phyloP scores from a whole-genome alignment of 371 early-diverging fungal genomes.

The Rhizopus microsporus region DNA sequence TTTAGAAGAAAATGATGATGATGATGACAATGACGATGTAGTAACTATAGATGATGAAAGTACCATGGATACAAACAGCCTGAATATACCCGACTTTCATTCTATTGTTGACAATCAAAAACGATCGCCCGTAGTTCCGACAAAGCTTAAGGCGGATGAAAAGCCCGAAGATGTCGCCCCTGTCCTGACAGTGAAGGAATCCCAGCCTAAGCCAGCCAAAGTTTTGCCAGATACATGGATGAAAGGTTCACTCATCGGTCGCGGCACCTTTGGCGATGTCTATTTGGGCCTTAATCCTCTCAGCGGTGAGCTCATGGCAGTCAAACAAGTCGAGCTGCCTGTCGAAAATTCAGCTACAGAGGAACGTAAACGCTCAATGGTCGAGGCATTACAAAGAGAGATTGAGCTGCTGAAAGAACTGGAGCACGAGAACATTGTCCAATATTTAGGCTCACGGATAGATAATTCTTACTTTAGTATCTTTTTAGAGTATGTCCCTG shows the following conservation, averaged over 20 bases:
- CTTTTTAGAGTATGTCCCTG: conserved; percentile 98
- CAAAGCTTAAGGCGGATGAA: conserved; percentile 1
- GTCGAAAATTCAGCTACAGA: conserved; percentile 67
- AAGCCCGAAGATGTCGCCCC: neutral
- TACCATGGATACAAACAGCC: no score
- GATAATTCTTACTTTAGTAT: conserved; percentile 87
- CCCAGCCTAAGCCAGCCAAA: neutral
- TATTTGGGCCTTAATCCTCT: conserved; percentile 87
- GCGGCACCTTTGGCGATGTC: conserved; percentile 97
- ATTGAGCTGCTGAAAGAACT: conserved; percentile 88
- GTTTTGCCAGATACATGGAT: conserved; percentile 62
- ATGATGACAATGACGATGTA: conserved; percentile 25
- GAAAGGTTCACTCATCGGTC: conserved; percentile 90
- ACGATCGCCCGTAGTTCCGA: neutral
- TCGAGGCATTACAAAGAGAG: conserved; percentile 87
- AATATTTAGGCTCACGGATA: conserved; percentile 86
- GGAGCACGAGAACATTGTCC: conserved; percentile 93
- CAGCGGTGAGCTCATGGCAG: conserved; percentile 93
- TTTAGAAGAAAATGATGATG: conserved; percentile 53
- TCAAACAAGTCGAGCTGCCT: conserved; percentile 95
- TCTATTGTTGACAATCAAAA: no score
- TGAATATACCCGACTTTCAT: no score
- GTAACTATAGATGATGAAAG: neutral
- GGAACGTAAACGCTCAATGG: conserved; percentile 68
- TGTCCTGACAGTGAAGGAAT: neutral